phyloP scores from a whole-genome alignment of 441 rosid genomes.

The Gossypium trilobum region DNA sequence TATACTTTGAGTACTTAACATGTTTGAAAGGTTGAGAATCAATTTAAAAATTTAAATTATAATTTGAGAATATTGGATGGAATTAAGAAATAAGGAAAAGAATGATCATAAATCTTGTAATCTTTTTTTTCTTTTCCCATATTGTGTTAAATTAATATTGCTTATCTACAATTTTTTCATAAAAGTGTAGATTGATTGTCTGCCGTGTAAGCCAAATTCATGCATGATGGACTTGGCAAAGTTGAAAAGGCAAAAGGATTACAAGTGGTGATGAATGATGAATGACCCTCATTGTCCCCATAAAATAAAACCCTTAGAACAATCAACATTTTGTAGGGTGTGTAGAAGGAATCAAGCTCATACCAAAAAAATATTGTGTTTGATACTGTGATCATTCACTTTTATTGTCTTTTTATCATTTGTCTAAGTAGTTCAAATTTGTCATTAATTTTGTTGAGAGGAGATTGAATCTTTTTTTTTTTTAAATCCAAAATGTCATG shows the following conservation, averaged over 20 bases:
- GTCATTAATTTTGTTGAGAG: too few species aligned
- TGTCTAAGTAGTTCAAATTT: background rate
- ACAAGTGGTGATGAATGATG: conserved; percentile 19
- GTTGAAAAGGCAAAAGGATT: conserved; percentile 7
- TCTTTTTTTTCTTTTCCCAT: background rate
- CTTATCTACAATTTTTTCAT: background rate
- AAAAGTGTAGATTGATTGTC: conserved; percentile 17
- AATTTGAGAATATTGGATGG: background rate
- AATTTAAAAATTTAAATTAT: too few species aligned
- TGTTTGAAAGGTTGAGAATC: too few species aligned
- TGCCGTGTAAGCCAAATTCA: conserved; percentile 11
- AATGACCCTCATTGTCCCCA: conserved; percentile 8
- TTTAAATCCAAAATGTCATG: too few species aligned
- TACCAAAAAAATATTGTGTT: conserved; percentile 8
- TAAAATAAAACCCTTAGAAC: background rate
- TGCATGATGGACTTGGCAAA: conserved; percentile 4
- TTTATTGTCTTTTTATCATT: background rate
- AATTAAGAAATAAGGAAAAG: background rate
- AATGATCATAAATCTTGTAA: background rate
- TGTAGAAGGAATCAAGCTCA: conserved; percentile 13
- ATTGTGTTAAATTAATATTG: conserved; percentile 8
- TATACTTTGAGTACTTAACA: too few species aligned
- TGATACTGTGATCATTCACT: background rate
- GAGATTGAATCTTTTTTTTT: too few species aligned
- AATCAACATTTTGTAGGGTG: conserved; percentile 1